phyloP scores from a whole-genome alignment of 805 yeast species.

The Cyberlindnera veronae region DNA sequence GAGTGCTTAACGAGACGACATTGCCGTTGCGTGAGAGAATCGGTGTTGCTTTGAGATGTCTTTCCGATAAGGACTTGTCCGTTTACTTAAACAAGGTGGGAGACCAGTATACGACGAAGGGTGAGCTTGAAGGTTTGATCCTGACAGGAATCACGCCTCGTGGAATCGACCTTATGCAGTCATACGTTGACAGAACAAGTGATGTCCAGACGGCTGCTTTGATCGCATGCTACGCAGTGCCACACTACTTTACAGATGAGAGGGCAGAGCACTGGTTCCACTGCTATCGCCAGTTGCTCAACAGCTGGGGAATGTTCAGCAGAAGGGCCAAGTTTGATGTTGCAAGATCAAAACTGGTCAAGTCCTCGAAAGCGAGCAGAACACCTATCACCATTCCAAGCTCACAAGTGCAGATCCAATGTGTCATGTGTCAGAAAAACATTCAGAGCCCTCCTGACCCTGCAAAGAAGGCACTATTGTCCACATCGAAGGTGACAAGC shows the following conservation, averaged over 20 bases:
- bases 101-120: constrained; percentile 64
- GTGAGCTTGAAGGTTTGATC: constrained; percentile 88
- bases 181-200: constrained; percentile 81
- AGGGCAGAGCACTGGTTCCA: constrained; percentile 79
- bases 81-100: constrained; percentile 69
- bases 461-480: constrained; percentile 7
- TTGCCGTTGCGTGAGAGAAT: constrained; percentile 83
- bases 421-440: constrained; percentile 77
- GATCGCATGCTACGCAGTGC: constrained; percentile 76
- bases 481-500: constrained; percentile 1
- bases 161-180: constrained; percentile 77
- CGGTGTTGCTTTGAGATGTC: constrained; percentile 85
- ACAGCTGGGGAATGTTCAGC: constrained; percentile 79
- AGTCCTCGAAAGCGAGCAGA: constrained; percentile 34
- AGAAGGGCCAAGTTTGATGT: constrained; percentile 85
- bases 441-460: constrained; percentile 39
- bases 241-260: constrained; percentile 71
- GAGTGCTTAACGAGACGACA: constrained; percentile 84
- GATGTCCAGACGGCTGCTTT: constrained; percentile 92
- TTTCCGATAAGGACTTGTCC: constrained; percentile 75
- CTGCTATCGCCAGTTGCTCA: constrained; percentile 61
- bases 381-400: constrained; percentile 43
- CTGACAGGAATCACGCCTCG: constrained; percentile 88
- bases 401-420: constrained; percentile 76
- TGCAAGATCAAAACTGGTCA: constrained; percentile 61